Conservation (phyloP, 1,284 basidiomycete genomes). For the Leccinum proliferum region DNA sequence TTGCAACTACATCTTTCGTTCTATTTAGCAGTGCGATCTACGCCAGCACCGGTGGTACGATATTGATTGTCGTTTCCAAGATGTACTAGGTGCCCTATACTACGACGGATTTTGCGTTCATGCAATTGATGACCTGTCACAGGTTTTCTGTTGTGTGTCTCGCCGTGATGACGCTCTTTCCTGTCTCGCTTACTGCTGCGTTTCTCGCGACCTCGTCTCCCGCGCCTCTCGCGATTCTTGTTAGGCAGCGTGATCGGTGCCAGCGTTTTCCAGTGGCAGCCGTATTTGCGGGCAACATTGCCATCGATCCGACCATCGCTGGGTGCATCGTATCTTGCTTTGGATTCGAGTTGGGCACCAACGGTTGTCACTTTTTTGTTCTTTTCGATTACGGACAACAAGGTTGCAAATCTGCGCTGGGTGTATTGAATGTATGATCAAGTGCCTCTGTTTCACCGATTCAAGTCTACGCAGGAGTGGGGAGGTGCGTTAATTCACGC, state of each 20-base stretch:
- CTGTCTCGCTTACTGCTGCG: slow-evolving; percentile 57
- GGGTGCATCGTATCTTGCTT: slow-evolving; percentile 37
- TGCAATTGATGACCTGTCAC: neutral
- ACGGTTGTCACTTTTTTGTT: slow-evolving; percentile 25
- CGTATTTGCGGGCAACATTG: slow-evolving; percentile 57
- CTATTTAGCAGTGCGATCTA: slow-evolving; percentile 51
- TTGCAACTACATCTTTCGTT: slow-evolving; percentile 49
- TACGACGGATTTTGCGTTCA: neutral
- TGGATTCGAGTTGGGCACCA: neutral
- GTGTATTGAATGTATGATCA: slow-evolving; percentile 61
- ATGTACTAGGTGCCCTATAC: slow-evolving; percentile 34
- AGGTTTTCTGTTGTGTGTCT: slow-evolving; percentile 64
- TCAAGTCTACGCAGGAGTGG: slow-evolving; percentile 34
- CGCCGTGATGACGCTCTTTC: slow-evolving; percentile 58
- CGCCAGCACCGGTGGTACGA: slow-evolving; percentile 46
- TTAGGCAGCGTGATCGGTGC: slow-evolving; percentile 15
- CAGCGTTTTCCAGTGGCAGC: slow-evolving; percentile 9
- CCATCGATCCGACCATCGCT: slow-evolving; percentile 46
- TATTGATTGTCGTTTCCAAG: slow-evolving; percentile 48
- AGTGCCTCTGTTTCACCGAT: slow-evolving; percentile 39
- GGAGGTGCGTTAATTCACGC: slow-evolving; percentile 33
- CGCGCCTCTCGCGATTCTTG: slow-evolving; percentile 37
- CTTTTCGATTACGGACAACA: slow-evolving; percentile 47
- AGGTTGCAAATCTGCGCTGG: slow-evolving; percentile 46
- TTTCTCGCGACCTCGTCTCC: slow-evolving; percentile 58